Conservation (phyloP, 768 basidiomycete genomes). For the Mycena galericulata region DNA sequence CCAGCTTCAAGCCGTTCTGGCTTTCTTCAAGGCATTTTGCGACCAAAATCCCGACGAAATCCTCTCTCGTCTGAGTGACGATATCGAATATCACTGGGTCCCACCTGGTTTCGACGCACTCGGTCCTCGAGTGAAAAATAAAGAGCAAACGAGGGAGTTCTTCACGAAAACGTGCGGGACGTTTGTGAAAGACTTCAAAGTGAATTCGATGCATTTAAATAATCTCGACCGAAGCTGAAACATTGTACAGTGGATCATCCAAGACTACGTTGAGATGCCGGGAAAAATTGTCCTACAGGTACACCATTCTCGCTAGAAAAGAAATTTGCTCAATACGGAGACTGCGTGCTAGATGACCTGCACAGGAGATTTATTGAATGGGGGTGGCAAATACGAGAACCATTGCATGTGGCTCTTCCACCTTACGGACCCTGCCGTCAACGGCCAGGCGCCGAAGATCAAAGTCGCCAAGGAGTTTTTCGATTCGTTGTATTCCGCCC, state of each 20-base stretch:
- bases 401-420: constrained; percentile 15
- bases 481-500: constrained; percentile 12
- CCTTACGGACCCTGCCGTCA: not conserved
- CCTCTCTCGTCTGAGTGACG: not conserved
- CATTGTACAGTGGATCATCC: not conserved
- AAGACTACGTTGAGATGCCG: constrained; percentile 8
- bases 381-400: constrained; percentile 8
- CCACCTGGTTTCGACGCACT: constrained; percentile 3
- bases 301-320: not conserved
- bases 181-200: not conserved
- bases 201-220: not conserved
- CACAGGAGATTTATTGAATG: not conserved
- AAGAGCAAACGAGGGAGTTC: not conserved
- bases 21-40: not conserved
- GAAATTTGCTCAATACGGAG: not conserved
- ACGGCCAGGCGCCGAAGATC: not conserved
- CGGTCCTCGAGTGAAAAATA: constrained; percentile 2
- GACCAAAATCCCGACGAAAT: not conserved
- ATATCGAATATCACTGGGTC: constrained; percentile 1
- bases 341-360: not conserved
- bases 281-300: constrained; percentile 8
- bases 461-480: constrained; percentile 10
- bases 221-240: too few relatives aligned
- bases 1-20: constrained; percentile 5
- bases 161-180: not conserved